Conservation (phyloP, 768 basidiomycete species). For the Rhodotorula taiwanensis region DNA sequence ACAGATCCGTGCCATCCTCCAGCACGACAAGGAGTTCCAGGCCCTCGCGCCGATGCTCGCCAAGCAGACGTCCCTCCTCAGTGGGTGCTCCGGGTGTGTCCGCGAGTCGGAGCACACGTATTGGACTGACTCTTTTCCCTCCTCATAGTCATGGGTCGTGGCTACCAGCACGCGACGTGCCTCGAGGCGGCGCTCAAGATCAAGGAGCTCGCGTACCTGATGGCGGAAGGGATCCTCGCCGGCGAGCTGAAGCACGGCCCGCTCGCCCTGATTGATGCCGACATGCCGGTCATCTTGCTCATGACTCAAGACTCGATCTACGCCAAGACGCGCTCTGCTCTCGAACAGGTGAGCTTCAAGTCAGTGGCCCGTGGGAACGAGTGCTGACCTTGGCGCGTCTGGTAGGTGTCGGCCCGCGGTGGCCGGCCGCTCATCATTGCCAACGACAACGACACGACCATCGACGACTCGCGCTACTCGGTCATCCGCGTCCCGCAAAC, state of each 20-base stretch:
- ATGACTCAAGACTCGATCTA: conserved; percentile 99
- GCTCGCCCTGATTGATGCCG: conserved; percentile 89
- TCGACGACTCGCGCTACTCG: conserved; percentile 54
- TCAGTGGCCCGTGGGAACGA: too few relatives aligned
- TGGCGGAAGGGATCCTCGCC: conserved; percentile 83
- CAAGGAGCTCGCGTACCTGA: conserved; percentile 58
- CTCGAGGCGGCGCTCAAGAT: conserved; percentile 98
- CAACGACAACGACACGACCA: conserved; percentile 77
- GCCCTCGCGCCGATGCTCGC: conserved; percentile 59
- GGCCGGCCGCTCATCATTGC: conserved; percentile 74
- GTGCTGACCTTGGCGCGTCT: too few relatives aligned
- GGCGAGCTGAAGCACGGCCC: conserved; percentile 99
- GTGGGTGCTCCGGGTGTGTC: conserved; percentile 42
- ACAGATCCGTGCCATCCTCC: conserved; percentile 80
- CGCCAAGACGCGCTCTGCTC: conserved; percentile 77
- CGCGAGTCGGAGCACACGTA: too few relatives aligned
- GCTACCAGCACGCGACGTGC: conserved; percentile 97
- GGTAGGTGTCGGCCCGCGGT: conserved; percentile 72
- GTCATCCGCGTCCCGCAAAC: conserved; percentile 85
- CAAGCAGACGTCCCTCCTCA: conserved; percentile 65
- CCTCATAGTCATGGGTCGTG: conserved; percentile 78
- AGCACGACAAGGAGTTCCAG: conserved; percentile 67
- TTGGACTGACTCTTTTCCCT: too few relatives aligned
- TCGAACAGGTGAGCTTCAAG: conserved; percentile 63
- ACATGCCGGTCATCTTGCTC: conserved; percentile 70